Evolutionary conservation across 176 grass and related monocot genomes (phyloP).

Genomic region (Pontederia crassipes): DNA sequence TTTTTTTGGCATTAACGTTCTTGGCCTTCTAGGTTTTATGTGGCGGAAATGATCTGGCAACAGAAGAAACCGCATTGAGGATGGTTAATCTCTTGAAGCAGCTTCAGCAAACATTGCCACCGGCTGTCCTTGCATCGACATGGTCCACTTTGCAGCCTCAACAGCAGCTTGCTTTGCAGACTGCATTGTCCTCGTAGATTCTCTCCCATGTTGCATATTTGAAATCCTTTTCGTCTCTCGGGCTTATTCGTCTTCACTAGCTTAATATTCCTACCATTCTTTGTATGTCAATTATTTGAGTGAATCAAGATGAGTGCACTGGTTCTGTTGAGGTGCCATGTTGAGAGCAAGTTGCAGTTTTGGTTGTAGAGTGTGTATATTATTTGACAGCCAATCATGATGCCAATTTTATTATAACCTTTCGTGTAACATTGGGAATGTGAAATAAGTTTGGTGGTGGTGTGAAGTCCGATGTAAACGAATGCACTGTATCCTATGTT

Average conservation of each 20-base stretch:
- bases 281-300: conserved; percentile 38
- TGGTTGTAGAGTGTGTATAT: conserved; percentile 62
- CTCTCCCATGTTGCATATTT: conserved; percentile 8
- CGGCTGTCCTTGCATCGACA: conserved; percentile 54
- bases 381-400: conserved; percentile 33
- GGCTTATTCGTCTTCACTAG: conserved; percentile 6
- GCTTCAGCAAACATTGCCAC: conserved; percentile 78
- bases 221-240: conserved; percentile 19
- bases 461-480: too few relatives aligned
- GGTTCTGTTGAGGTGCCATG: conserved; percentile 22
- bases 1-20: neutral
- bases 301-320: conserved; percentile 45
- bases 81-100: conserved; percentile 68
- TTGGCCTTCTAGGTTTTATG: conserved; percentile 41
- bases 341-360: conserved; percentile 24
- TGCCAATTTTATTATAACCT: neutral
- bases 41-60: conserved; percentile 57
- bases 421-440: too few relatives aligned
- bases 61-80: conserved; percentile 50
- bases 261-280: conserved; percentile 39
- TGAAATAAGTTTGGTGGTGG: too few relatives aligned
- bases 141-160: conserved; percentile 87
- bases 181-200: conserved; percentile 53
- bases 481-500: too few relatives aligned
- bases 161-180: conserved; percentile 73